Evolutionary conservation across 2,329 filamentous ascomycete species (phyloP).

Genomic region (Trichophyton mentagrophytes): DNA sequence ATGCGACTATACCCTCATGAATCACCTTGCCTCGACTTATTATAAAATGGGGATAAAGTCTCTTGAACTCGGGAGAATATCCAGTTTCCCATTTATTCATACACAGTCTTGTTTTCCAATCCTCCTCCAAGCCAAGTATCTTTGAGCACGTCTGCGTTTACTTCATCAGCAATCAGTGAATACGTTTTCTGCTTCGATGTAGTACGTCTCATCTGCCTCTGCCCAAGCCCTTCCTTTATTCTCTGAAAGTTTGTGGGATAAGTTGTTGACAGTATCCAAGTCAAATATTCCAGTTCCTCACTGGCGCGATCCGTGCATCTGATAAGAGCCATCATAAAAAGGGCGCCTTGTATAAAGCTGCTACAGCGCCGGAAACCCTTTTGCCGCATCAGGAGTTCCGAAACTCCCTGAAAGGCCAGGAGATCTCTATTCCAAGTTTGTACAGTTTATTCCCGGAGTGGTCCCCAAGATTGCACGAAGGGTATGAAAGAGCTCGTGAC

Average conservation of each 20-base stretch:
- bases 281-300: neutral
- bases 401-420: neutral
- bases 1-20: no score
- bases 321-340: neutral
- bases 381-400: neutral
- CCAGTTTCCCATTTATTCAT: neutral
- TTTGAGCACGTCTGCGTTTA: neutral
- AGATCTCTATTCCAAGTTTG: neutral
- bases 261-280: neutral
- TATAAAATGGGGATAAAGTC: neutral
- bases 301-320: neutral
- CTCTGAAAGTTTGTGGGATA: neutral
- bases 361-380: neutral
- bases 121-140: neutral
- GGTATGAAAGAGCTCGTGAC: neutral
- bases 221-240: no score
- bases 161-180: neutral
- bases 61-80: neutral
- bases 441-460: neutral
- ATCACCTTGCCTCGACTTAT: neutral
- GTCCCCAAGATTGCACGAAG: neutral
- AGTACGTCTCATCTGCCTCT: neutral
- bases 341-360: neutral
- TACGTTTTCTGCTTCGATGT: neutral
- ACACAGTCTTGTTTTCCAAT: neutral